phyloP scores from a whole-genome alignment of 208 protist genomes.

The Trypanosoma cruzi region DNA sequence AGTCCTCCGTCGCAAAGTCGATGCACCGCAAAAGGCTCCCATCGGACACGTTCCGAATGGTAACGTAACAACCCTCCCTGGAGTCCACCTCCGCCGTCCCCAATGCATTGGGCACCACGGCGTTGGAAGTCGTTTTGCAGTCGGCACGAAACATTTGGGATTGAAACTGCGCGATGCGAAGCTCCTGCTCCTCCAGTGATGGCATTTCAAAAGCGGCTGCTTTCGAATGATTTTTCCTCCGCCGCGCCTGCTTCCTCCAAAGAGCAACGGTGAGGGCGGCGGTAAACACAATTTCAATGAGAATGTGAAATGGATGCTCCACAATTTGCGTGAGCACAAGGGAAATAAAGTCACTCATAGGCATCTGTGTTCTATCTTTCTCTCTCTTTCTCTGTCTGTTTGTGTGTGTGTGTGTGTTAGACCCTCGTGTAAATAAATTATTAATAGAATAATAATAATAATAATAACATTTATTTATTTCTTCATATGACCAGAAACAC shows the following conservation, averaged over 20 bases:
- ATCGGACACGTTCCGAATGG: constrained; percentile 35
- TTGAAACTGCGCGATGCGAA: constrained; percentile 64
- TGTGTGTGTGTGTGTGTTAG: no score
- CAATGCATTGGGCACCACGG: constrained; percentile 38
- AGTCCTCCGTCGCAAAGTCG: constrained; percentile 94
- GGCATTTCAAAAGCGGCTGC: constrained; percentile 30
- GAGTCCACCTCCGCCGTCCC: constrained; percentile 50
- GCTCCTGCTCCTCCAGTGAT: constrained; percentile 80
- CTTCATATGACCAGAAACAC: no score
- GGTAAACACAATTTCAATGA: constrained; percentile 68
- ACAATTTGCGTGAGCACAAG: constrained; percentile 39
- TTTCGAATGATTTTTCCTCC: constrained; percentile 14
- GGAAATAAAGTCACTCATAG: not conserved
- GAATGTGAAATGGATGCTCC: constrained; percentile 65
- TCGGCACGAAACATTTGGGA: constrained; percentile 62
- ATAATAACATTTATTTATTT: no score
- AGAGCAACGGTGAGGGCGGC: constrained; percentile 48
- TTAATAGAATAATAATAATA: no score
- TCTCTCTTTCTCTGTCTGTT: no score
- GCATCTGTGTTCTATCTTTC: constrained; percentile 6
- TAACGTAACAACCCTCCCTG: constrained; percentile 62
- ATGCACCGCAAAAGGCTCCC: constrained; percentile 54
- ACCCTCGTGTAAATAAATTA: no score
- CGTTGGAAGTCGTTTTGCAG: constrained; percentile 41
- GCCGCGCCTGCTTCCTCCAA: constrained; percentile 26